A percentile compares a stretch with the other conserved stretches of the same genome.
Evolutionary conservation across 208 protist genomes (phyloP).

Genomic region (Crithidia thermophila): DNA sequence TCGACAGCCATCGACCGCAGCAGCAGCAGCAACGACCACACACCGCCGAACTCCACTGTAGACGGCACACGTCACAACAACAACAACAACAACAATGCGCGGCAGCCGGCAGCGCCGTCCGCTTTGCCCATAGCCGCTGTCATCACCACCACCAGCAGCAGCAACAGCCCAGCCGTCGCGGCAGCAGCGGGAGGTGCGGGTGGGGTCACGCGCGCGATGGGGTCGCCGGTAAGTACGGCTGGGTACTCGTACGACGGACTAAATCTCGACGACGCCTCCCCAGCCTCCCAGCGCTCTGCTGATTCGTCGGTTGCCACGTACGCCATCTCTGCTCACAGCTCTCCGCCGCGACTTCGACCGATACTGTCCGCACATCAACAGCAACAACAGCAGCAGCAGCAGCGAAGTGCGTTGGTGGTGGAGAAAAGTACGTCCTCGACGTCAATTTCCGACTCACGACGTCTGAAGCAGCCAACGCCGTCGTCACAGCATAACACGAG

Average conservation of each 20-base stretch:
- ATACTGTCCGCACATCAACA: background rate
- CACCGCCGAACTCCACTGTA: no score
- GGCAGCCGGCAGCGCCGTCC: background rate
- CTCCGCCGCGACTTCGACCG: background rate
- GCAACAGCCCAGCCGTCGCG: background rate
- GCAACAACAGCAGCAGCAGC: slow-evolving; percentile 1
- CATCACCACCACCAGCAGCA: no score
- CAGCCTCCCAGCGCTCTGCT: no score
- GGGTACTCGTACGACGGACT: background rate
- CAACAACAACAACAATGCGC: slow-evolving; percentile 10
- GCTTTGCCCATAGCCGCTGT: background rate
- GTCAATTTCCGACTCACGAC: no score
- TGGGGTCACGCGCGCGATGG: no score
- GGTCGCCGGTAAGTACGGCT: background rate
- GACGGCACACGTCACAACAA: no score
- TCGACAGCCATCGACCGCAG: slow-evolving; percentile 4
- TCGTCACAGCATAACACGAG: no score
- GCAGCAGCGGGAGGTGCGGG: no score
- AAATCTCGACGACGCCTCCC: no score
- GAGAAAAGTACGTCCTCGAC: no score
- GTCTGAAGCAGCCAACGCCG: no score
- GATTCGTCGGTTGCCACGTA: background rate
- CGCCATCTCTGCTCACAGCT: background rate
- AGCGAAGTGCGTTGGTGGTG: no score
- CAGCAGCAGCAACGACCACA: background rate